Conservation (phyloP, 306 rosid species). For the Bauhinia variegata region DNA sequence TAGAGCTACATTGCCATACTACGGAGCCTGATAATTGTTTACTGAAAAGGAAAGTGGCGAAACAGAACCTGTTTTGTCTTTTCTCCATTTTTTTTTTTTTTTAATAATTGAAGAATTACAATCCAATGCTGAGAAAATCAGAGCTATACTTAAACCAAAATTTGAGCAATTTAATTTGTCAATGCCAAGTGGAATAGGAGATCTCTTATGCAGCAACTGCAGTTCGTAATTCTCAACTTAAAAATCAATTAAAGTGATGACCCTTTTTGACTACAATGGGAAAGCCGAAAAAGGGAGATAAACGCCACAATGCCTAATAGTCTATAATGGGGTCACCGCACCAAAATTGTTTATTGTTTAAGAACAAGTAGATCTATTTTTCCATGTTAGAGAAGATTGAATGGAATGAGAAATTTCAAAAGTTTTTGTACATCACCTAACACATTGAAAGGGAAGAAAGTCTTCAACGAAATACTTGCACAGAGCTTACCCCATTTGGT, state of each 20-base stretch:
- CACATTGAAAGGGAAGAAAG: neutral
- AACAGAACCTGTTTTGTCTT: no score
- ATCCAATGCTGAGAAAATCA: conserved; percentile 11
- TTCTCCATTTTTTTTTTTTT: neutral
- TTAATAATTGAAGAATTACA: neutral
- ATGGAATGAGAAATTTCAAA: neutral
- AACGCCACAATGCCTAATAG: no score
- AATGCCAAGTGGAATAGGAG: conserved; percentile 18
- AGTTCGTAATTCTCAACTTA: neutral
- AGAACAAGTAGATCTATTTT: neutral
- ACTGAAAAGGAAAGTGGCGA: neutral
- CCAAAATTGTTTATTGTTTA: no score
- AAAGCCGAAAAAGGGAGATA: neutral
- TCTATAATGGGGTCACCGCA: no score
- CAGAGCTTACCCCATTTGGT: neutral
- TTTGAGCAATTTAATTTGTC: conserved; percentile 28
- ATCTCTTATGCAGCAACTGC: conserved; percentile 11
- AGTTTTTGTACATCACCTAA: conserved; percentile 8
- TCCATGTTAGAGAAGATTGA: neutral
- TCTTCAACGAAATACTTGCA: neutral
- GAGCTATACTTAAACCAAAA: neutral
- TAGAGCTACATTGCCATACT: neutral
- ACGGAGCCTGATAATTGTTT: neutral
- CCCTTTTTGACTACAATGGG: neutral
- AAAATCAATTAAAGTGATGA: conserved; percentile 2